Conservation (phyloP, 805 yeast species). For the Yarrowia sp. region DNA sequence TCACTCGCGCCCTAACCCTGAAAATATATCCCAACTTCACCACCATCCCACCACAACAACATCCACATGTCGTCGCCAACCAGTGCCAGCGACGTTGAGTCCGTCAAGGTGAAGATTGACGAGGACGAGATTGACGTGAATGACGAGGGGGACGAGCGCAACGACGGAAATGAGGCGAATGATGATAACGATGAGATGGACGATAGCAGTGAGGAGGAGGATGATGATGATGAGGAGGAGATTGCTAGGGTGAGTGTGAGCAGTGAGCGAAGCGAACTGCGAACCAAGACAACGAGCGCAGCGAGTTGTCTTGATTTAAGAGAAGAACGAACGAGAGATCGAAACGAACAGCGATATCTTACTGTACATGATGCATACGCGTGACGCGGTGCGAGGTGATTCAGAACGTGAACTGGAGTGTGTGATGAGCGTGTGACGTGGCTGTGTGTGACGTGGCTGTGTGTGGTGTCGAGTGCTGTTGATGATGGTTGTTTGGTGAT, state of each 20-base stretch:
- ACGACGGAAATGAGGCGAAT: conserved; percentile 30
- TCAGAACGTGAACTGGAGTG: too few relatives aligned
- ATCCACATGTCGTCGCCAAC: conserved; percentile 8
- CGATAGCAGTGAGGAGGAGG: conserved; percentile 88
- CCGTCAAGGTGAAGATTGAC: conserved; percentile 15
- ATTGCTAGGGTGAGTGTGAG: conserved; percentile 48
- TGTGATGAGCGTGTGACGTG: too few relatives aligned
- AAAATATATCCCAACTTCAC: background rate
- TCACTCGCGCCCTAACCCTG: background rate
- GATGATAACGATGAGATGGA: conserved; percentile 42
- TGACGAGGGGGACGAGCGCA: background rate
- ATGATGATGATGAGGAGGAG: conserved; percentile 90
- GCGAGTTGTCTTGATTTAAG: too few relatives aligned
- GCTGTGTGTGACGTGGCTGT: too few relatives aligned
- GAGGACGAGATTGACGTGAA: conserved; percentile 1
- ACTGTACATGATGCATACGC: background rate
- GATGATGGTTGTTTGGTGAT: too few relatives aligned
- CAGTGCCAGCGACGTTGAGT: conserved; percentile 12
- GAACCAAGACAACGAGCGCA: background rate
- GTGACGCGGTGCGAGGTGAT: too few relatives aligned
- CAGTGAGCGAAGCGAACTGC: background rate
- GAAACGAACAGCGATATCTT: too few relatives aligned
- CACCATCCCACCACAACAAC: background rate
- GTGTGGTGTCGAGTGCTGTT: too few relatives aligned
- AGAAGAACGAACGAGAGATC: too few relatives aligned